phyloP scores from a whole-genome alignment of 306 rosid species.

The Cicer pinnatifidum region DNA sequence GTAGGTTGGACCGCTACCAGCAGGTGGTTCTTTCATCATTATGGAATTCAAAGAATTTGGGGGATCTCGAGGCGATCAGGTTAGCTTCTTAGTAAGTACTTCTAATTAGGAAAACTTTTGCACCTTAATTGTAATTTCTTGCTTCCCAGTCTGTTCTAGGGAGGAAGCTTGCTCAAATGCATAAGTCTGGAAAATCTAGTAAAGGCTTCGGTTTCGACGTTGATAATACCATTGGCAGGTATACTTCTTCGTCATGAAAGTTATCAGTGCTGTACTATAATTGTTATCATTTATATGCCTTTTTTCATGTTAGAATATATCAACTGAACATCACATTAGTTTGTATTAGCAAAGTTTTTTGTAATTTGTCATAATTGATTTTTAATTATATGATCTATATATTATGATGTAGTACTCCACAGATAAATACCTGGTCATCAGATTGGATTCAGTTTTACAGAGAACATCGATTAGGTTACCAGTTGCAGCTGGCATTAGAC shows the following conservation, averaged over 20 bases:
- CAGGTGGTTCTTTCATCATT: slow-evolving; percentile 88
- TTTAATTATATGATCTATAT: slow-evolving; percentile 26
- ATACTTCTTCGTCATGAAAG: slow-evolving; percentile 27
- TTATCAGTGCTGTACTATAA: not conserved
- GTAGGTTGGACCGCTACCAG: slow-evolving; percentile 85
- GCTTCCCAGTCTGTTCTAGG: slow-evolving; percentile 75
- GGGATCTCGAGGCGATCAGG: slow-evolving; percentile 78
- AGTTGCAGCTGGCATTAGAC: slow-evolving; percentile 70
- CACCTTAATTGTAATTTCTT: slow-evolving; percentile 32
- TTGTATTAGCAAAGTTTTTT: not conserved
- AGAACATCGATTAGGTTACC: slow-evolving; percentile 84
- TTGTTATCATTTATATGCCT: not conserved
- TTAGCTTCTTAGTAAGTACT: slow-evolving; percentile 46
- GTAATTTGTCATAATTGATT: slow-evolving; percentile 19
- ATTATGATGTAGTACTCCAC: slow-evolving; percentile 73
- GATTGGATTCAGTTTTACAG: slow-evolving; percentile 93
- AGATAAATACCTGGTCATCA: slow-evolving; percentile 85
- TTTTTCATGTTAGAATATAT: slow-evolving; percentile 19
- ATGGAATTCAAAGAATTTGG: slow-evolving; percentile 94
- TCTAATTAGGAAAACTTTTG: slow-evolving; percentile 27
- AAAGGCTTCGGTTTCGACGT: slow-evolving; percentile 88
- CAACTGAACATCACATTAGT: not conserved
- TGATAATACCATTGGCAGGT: slow-evolving; percentile 95
- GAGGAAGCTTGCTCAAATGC: slow-evolving; percentile 95
- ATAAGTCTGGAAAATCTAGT: slow-evolving; percentile 77